Evolutionary conservation across 768 basidiomycete species (phyloP), one percentile per base, ranked within the genome.

Genomic region (Postia placenta): DNA sequence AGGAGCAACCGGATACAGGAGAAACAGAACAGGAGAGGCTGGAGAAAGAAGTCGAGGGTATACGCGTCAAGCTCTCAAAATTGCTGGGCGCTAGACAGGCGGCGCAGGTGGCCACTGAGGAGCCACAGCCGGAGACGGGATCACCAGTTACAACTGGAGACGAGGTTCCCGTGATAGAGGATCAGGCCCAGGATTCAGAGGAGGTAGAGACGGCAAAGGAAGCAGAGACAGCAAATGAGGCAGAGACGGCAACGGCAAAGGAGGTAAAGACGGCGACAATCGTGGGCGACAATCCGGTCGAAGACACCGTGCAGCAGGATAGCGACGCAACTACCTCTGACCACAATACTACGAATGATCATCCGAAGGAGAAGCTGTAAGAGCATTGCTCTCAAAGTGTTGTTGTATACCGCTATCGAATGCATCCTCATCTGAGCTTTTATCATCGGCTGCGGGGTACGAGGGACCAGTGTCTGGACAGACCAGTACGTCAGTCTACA

Each of bases 51-150:
- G 64, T 73, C 12, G 64, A 67, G 25, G 56, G 59, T 41, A 57
- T 74, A 38, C 60, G 67, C 1, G 63, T 65, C 4, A 60, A 64
- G 11, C 62, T 74, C 48, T 64, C 52, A 35, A 56, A 60, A 42
- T 52, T 63, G 27, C 56, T 74, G 35, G 62, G 55, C 27, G 22
- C 56, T 15, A 39, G 42, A 24, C 46, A 51, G 22, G 44, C 28
- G 14, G 17, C 40, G 24, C 25, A 45, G 15, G 41, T 48, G 23
- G 25, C 7, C 12, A 5, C 47, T n/a, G 26, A 6, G 38, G 47
- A 11, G 2, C 17, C 2, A 4, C 3, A 23, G 7, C 30, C 30
- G 15, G 30, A 33, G 9, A 7, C 45, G 9, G 37, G 25, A 19
- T 41, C 40, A 7, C 28, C 38, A 24, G n/a, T 35, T 28, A 5